phyloP scores from a whole-genome alignment of 345 rosid species.

The Reutealis trisperma region DNA sequence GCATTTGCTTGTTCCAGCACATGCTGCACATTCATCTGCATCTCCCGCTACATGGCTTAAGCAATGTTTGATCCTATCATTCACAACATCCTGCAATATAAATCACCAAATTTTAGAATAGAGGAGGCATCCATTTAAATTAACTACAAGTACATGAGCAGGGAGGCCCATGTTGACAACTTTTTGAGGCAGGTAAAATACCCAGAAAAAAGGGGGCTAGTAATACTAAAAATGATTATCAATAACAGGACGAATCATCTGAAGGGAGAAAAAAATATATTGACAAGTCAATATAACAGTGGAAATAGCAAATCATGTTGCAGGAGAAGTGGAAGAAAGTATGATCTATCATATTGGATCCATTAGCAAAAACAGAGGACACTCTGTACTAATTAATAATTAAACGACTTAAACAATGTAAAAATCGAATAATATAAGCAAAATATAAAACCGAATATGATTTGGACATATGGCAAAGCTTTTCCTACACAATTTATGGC shows the following conservation, averaged over 20 bases:
- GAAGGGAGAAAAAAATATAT: not conserved
- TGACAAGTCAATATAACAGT: not conserved
- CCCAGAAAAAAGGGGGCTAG: not conserved
- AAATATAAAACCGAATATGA: not conserved
- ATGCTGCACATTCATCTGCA: constrained; percentile 68
- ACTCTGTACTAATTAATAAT: not conserved
- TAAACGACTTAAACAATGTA: not conserved
- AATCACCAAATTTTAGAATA: not conserved
- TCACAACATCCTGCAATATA: constrained; percentile 62
- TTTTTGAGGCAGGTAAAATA: not conserved
- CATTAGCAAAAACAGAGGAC: not conserved
- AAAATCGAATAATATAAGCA: not conserved
- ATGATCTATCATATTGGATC: not conserved
- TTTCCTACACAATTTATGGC: not conserved
- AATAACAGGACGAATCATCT: not conserved
- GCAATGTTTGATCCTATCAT: constrained; percentile 80
- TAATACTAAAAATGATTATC: not conserved
- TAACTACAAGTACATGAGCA: not conserved
- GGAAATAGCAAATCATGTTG: not conserved
- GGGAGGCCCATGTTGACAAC: not conserved
- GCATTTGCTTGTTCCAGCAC: constrained; percentile 87
- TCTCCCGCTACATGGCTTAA: constrained; percentile 74
- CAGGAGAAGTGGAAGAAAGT: not conserved
- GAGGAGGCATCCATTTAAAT: not conserved
- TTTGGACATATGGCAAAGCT: not conserved